phyloP scores from a whole-genome alignment of 148 eudicot species.

The Silene conica region DNA sequence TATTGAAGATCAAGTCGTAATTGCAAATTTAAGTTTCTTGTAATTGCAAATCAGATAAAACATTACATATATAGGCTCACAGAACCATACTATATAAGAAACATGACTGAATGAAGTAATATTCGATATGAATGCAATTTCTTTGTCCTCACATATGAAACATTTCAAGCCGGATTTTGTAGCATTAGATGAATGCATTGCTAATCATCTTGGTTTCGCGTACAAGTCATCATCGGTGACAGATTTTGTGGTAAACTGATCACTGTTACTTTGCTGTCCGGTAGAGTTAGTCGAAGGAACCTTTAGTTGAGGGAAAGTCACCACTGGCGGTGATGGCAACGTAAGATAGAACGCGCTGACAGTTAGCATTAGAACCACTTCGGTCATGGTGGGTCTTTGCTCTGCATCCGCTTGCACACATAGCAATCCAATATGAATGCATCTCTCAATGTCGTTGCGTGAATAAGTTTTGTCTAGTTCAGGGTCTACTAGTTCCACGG shows the following conservation, averaged over 20 bases:
- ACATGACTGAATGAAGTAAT: too few relatives aligned
- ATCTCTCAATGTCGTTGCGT: constrained; percentile 8
- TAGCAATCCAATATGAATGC: constrained; percentile 23
- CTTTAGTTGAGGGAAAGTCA: background rate
- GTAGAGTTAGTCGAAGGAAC: background rate
- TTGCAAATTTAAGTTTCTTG: too few relatives aligned
- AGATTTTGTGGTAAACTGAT: background rate
- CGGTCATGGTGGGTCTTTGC: constrained; percentile 18
- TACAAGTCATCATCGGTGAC: constrained; percentile 15
- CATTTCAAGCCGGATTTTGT: too few relatives aligned
- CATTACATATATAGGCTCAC: too few relatives aligned
- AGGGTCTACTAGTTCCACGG: constrained; percentile 13
- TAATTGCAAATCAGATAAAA: too few relatives aligned
- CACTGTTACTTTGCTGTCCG: background rate
- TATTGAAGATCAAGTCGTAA: too few relatives aligned
- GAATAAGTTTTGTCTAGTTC: constrained; percentile 7
- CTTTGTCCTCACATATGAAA: too few relatives aligned
- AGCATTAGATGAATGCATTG: too few relatives aligned
- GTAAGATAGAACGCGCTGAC: constrained; percentile 14
- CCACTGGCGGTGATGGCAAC: constrained; percentile 10
- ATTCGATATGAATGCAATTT: too few relatives aligned
- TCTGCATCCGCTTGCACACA: constrained; percentile 20
- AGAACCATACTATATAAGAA: too few relatives aligned
- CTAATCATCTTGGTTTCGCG: constrained; percentile 12
- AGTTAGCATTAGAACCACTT: constrained; percentile 22